phyloP scores from a whole-genome alignment of 495 filamentous ascomycete genomes.

The Podospora bellae-mahoneyi region DNA sequence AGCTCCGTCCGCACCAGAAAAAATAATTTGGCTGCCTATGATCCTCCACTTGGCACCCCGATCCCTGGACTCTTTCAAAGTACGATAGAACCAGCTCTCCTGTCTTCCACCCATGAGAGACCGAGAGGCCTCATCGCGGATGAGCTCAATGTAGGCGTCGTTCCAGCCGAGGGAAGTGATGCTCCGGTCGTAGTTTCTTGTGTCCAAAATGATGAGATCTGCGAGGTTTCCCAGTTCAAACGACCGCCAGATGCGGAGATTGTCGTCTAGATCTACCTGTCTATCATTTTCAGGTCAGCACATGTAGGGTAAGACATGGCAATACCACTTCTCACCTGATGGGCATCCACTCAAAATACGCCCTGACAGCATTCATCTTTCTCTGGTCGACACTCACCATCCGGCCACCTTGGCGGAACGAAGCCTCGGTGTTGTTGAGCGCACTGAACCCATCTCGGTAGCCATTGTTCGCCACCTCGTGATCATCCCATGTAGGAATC shows the following conservation, averaged over 20 bases:
- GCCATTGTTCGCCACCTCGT: conserved; percentile 65
- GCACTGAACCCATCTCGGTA: conserved; percentile 52
- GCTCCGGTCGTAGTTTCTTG: conserved; percentile 59
- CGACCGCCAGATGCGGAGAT: conserved; percentile 61
- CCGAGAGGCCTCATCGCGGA: conserved; percentile 56
- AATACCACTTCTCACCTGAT: conserved; percentile 15
- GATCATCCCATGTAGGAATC: conserved; percentile 68
- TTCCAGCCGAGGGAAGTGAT: conserved; percentile 52
- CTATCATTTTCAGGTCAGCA: conserved; percentile 29
- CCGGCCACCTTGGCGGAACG: conserved; percentile 54
- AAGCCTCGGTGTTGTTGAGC: conserved; percentile 62
- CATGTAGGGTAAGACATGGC: neutral
- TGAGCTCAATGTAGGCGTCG: conserved; percentile 51
- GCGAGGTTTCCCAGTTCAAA: conserved; percentile 60
- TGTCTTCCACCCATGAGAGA: conserved; percentile 60
- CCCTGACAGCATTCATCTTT: conserved; percentile 64
- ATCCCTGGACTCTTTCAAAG: conserved; percentile 48
- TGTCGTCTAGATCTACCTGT: conserved; percentile 64
- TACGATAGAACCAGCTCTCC: conserved; percentile 62
- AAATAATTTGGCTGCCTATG: conserved; percentile 61
- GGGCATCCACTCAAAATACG: conserved; percentile 65
- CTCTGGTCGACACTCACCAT: conserved; percentile 61
- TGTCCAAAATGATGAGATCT: conserved; percentile 64
- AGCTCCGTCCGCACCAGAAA: conserved; percentile 47
- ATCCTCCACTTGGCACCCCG: conserved; percentile 58